A percentile compares a stretch with the other conserved stretches of the same genome.
phyloP scores from a whole-genome alignment of 2,329 filamentous ascomycete genomes.

The Dendryphion nanum region DNA sequence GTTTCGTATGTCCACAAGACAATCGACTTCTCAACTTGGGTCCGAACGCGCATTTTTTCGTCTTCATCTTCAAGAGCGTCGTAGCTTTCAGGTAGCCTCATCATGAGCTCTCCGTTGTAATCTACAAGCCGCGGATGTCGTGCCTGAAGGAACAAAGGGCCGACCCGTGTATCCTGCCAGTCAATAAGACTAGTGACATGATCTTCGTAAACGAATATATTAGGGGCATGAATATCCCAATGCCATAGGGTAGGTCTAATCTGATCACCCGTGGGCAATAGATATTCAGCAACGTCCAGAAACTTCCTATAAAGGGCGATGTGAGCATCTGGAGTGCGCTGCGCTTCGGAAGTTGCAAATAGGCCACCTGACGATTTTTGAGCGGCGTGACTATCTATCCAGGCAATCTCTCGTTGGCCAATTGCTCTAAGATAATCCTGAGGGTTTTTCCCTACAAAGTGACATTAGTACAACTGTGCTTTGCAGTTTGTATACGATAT shows the following conservation, averaged over 20 bases:
- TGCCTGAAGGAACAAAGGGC: slow-evolving; percentile 22
- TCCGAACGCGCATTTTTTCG: slow-evolving; percentile 21
- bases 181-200: slow-evolving; percentile 43
- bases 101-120: slow-evolving; percentile 26
- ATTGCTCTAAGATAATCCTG: slow-evolving; percentile 33
- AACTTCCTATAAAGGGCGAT: slow-evolving; percentile 35
- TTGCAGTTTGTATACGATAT: slow-evolving; percentile 6
- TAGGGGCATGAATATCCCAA: slow-evolving; percentile 38
- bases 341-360: too few species aligned
- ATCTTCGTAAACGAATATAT: slow-evolving; percentile 40
- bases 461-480: slow-evolving; percentile 6
- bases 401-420: slow-evolving; percentile 34
- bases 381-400: slow-evolving; percentile 32
- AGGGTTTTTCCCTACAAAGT: slow-evolving; percentile 29
- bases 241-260: slow-evolving; percentile 40
- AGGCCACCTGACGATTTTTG: slow-evolving; percentile 21
- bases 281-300: slow-evolving; percentile 25
- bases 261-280: slow-evolving; percentile 21
- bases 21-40: slow-evolving; percentile 24
- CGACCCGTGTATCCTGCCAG: slow-evolving; percentile 39
- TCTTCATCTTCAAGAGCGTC: slow-evolving; percentile 21
- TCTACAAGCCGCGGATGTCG: slow-evolving; percentile 26
- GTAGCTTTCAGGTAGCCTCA: slow-evolving; percentile 23
- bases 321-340: slow-evolving; percentile 31
- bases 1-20: slow-evolving; percentile 28